Evolutionary conservation across 2,329 filamentous ascomycete genomes (phyloP).

Genomic region (Fusarium albosuccineum): DNA sequence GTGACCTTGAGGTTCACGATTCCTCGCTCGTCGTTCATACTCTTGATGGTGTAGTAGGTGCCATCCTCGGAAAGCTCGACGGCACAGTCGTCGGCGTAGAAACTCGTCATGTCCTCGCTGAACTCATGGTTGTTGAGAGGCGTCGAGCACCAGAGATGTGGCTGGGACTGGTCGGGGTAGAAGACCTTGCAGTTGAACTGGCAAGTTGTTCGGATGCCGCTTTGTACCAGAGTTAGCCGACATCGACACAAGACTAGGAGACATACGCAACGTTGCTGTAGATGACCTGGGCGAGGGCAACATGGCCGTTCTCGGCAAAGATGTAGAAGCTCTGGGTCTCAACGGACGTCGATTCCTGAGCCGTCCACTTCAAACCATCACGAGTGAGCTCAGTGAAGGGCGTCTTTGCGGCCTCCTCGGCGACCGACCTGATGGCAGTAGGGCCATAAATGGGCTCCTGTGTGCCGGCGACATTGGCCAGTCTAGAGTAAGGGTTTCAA

Average conservation of each 20-base stretch:
- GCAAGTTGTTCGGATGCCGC: conserved; percentile 88
- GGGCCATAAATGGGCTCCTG: conserved; percentile 97
- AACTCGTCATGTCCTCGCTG: conserved; percentile 83
- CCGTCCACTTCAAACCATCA: conserved; percentile 85
- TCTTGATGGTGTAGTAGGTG: conserved; percentile 88
- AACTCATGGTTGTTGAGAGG: conserved; percentile 84
- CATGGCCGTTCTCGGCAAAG: conserved; percentile 79
- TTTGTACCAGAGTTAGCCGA: conserved; percentile 54
- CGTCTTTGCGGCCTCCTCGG: conserved; percentile 80
- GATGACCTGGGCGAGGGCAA: conserved; percentile 90
- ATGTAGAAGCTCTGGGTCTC: conserved; percentile 98
- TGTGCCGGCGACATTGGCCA: conserved; percentile 89
- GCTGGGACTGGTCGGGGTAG: conserved; percentile 77
- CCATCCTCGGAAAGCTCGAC: conserved; percentile 89
- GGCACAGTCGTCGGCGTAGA: conserved; percentile 88
- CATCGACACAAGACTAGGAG: too few relatives aligned
- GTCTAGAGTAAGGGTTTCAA: conserved; percentile 55
- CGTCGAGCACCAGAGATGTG: conserved; percentile 86
- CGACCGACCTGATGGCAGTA: conserved; percentile 86
- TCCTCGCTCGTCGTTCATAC: conserved; percentile 81
- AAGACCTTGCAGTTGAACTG: conserved; percentile 98
- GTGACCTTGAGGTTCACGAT: conserved; percentile 90
- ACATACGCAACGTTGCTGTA: conserved; percentile 96
- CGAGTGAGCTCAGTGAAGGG: conserved; percentile 85
- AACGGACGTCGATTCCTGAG: conserved; percentile 86